Conservation (phyloP, 106 monocot genomes). For the Apostasia ramifera region DNA sequence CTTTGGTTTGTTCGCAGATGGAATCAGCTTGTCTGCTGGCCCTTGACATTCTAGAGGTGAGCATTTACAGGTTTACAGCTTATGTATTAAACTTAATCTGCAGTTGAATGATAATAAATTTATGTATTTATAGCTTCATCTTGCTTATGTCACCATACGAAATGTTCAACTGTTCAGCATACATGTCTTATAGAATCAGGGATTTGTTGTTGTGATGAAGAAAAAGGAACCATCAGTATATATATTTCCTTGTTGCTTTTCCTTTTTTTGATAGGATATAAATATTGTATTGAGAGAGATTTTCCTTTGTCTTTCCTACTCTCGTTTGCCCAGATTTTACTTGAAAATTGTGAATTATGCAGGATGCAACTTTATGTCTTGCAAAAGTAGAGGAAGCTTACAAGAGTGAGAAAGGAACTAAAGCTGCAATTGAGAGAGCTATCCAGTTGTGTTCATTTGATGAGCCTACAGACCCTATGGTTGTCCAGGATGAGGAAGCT, state of each 20-base stretch:
- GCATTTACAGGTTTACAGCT: background rate
- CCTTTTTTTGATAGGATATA: too few relatives aligned
- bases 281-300: too few relatives aligned
- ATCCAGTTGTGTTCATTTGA: slow-evolving; percentile 27
- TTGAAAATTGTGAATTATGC: slow-evolving; percentile 7
- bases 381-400: slow-evolving; percentile 84
- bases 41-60: slow-evolving; percentile 78
- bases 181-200: too few relatives aligned
- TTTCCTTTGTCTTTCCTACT: background rate
- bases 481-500: slow-evolving; percentile 39
- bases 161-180: too few relatives aligned
- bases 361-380: slow-evolving; percentile 61
- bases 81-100: too few relatives aligned
- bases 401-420: slow-evolving; percentile 61
- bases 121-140: too few relatives aligned
- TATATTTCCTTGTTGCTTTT: too few relatives aligned
- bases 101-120: too few relatives aligned
- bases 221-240: too few relatives aligned
- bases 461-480: slow-evolving; percentile 41
- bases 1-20: slow-evolving; percentile 69
- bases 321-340: background rate
- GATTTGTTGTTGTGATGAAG: too few relatives aligned
- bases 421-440: slow-evolving; percentile 52
- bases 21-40: slow-evolving; percentile 70
- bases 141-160: too few relatives aligned